These are phyloP conservation scores for Pseudonectria foliicola DNA, from an alignment of 2,329 filamentous ascomycete genomes.

Conservation along the genomic window DNA sequence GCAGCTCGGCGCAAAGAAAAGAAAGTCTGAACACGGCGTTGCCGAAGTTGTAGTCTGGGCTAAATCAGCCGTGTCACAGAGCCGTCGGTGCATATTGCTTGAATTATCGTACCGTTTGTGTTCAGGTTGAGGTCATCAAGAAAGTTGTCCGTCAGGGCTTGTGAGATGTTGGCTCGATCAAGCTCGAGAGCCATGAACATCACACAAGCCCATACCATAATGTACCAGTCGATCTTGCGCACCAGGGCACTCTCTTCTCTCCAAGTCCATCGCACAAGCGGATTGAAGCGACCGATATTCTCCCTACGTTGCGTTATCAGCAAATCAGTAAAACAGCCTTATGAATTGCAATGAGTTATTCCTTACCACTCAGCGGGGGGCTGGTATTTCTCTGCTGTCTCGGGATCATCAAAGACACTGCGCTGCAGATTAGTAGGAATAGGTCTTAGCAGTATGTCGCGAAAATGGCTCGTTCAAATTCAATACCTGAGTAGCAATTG, in stretches of 20 bases:
- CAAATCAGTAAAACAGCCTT: too few species aligned
- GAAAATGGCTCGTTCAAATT: background rate
- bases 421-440: background rate
- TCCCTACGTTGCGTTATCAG: conserved; percentile 12
- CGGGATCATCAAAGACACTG: conserved; percentile 9
- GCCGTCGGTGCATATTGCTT: background rate
- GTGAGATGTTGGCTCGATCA: conserved; percentile 39
- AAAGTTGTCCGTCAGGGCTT: conserved; percentile 43
- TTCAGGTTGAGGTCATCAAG: conserved; percentile 34
- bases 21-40: conserved; percentile 26
- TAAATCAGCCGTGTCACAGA: background rate
- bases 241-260: conserved; percentile 30
- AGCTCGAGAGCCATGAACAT: conserved; percentile 38
- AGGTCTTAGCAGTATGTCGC: background rate
- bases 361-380: conserved; percentile 5
- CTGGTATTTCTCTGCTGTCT: conserved; percentile 5
- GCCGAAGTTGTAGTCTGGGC: conserved; percentile 27
- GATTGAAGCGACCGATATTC: conserved; percentile 41
- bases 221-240: conserved; percentile 33
- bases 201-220: conserved; percentile 41
- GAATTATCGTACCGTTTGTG: conserved; percentile 29
- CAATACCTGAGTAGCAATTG: conserved; percentile 6
- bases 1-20: conserved; percentile 36
- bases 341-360: too few species aligned
- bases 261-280: conserved; percentile 35